Evolutionary conservation across 2,329 filamentous ascomycete genomes (phyloP), one percentile per base, ranked within the genome.

Genomic region (Pseudogymnoascus destructans): DNA sequence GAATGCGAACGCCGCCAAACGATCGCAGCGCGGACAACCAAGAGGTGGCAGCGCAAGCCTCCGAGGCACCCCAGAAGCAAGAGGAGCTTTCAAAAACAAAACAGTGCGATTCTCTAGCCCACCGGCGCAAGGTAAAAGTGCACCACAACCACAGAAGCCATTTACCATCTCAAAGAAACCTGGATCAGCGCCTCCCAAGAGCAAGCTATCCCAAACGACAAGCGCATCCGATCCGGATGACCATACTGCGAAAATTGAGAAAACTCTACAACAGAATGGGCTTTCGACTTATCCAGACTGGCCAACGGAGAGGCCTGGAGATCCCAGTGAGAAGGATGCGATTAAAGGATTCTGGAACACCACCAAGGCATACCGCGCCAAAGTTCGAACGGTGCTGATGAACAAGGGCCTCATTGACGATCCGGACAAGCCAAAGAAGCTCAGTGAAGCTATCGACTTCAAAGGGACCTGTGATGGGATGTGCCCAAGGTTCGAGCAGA

Each of bases 381-480:
- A 75, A 61, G 81, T 78, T 6, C 78, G 82, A 55, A 72, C 73
- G 11, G 79, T 78, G 3, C 70, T 86, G 40, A 80, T 82, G 59
- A 78, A 75, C 61, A 80, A 77, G 11, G 79, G 78, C 9, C 71
- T 84, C 6, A 80, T 86, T 59, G 83, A 86, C 67, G 80, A 86
- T 62, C 82, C 82, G 2, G 78, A 83, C 30, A 79, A 81, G 64
- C 78, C 78, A 58, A 81, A 82, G 65, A 77, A 75, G 15, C 73
- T 86, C 6, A 75, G 79, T 59, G 78, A 86, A 66, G 83, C 83
- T 5, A 80, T 86, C 54, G 77, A 79, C 40, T 86, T 86, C 66
- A 82, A 82, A 66, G 83, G 83, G 11, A 84, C 82, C 49, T 85
- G 82, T 64, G 80, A 85, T 64, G 79, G 84, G 23, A 86, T 85